Conservation (phyloP, 345 rosid species). For the Ceriops tagal region DNA sequence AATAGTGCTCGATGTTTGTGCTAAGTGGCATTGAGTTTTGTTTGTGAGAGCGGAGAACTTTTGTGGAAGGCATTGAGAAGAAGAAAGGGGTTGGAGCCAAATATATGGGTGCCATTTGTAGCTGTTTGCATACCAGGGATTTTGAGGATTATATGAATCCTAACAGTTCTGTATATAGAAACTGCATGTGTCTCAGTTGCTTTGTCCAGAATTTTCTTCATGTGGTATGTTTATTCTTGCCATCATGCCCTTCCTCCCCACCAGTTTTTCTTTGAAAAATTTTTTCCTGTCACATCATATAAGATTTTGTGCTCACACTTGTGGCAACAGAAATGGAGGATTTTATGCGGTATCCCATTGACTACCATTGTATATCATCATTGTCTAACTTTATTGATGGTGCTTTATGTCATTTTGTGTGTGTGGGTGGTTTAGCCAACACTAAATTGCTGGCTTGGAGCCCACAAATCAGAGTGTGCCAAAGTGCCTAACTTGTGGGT, state of each 20-base stretch:
- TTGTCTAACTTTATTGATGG: not conserved
- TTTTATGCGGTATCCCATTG: not conserved
- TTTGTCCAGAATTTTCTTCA: conserved; percentile 67
- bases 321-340: not conserved
- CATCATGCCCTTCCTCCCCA: not conserved
- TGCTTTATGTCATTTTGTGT: conserved; percentile 1
- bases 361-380: conserved; percentile 5
- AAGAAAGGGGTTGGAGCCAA: conserved; percentile 32
- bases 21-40: conserved; percentile 13
- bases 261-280: not conserved
- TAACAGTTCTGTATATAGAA: conserved; percentile 63
- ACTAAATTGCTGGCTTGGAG: not conserved
- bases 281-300: not conserved
- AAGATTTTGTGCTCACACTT: not conserved
- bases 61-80: conserved; percentile 9
- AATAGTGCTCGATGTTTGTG: conserved; percentile 18
- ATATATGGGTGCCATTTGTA: conserved; percentile 85
- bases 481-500: not conserved
- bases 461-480: not conserved
- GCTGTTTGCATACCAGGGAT: conserved; percentile 69
- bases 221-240: conserved; percentile 44
- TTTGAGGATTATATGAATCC: conserved; percentile 77
- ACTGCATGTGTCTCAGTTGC: conserved; percentile 77
- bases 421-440: not conserved
- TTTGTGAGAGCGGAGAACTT: conserved; percentile 20